phyloP scores from a whole-genome alignment of 2,329 filamentous ascomycete species.

The Cladorrhinum sp. region DNA sequence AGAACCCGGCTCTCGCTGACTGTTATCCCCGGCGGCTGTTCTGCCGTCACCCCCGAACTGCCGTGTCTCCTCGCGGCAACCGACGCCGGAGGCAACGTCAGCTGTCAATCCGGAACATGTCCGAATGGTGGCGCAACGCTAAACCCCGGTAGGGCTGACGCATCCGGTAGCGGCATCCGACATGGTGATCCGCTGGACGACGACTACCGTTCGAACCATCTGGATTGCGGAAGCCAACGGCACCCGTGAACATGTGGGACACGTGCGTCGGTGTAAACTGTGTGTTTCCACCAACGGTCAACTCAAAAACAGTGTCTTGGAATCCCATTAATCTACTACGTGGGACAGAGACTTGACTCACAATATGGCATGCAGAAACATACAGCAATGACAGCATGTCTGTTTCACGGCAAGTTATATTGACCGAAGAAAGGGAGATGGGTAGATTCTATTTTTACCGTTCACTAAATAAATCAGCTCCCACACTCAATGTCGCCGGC shows the following conservation, averaged over 20 bases:
- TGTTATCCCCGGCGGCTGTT: not conserved
- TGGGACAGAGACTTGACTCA: too few species aligned
- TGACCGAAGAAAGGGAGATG: too few species aligned
- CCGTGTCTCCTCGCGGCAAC: not conserved
- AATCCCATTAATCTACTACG: too few species aligned
- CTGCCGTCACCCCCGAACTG: not conserved
- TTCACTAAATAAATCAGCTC: too few species aligned
- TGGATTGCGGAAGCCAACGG: not conserved
- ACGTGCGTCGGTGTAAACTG: not conserved
- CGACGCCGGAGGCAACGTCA: not conserved
- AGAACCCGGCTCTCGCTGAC: too few species aligned
- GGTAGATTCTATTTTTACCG: too few species aligned
- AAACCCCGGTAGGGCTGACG: not conserved
- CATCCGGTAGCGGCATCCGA: not conserved
- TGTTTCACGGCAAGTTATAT: not conserved
- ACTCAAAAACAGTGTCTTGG: too few species aligned
- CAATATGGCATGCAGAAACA: too few species aligned
- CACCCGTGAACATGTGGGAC: too few species aligned
- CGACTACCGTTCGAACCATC: not conserved
- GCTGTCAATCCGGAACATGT: not conserved
- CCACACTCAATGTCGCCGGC: too few species aligned
- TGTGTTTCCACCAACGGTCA: too few species aligned
- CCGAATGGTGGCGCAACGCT: not conserved
- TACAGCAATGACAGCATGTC: not conserved
- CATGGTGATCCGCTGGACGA: not conserved